These are phyloP conservation scores for Tagetes patula DNA, from an alignment of 129 eudicot species.

Conservation along the genomic window DNA sequence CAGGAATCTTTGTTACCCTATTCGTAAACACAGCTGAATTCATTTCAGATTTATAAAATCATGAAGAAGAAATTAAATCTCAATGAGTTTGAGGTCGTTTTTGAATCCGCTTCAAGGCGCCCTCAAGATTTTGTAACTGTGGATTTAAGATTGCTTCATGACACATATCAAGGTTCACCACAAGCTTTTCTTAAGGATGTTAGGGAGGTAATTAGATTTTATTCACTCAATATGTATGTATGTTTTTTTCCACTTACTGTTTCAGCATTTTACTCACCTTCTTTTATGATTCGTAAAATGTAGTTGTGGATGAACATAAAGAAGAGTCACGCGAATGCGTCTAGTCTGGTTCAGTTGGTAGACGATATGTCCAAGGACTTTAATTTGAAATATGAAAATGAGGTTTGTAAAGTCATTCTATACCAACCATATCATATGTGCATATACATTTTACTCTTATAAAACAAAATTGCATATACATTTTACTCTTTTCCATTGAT, in stretches of 20 bases:
- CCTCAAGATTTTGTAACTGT: constrained; percentile 52
- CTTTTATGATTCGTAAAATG: constrained; percentile 16
- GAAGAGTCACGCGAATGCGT: constrained; percentile 24
- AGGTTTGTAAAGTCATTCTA: constrained; percentile 35
- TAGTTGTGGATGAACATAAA: constrained; percentile 53
- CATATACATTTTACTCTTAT: too few relatives aligned
- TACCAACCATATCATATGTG: background rate
- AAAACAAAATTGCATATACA: background rate
- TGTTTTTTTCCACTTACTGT: background rate
- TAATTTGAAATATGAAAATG: constrained; percentile 34
- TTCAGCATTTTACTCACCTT: background rate
- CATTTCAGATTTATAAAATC: background rate
- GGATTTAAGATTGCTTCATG: constrained; percentile 45
- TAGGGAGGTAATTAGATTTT: constrained; percentile 32
- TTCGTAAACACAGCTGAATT: too few relatives aligned
- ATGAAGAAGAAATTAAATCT: constrained; percentile 31
- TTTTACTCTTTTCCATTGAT: too few relatives aligned
- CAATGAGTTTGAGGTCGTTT: constrained; percentile 24
- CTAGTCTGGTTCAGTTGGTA: constrained; percentile 34
- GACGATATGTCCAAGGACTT: constrained; percentile 39
- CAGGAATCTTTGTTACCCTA: too few relatives aligned
- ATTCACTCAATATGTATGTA: background rate
- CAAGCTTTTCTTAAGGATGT: too few relatives aligned
- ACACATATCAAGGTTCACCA: too few relatives aligned
- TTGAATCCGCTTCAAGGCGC: constrained; percentile 30